These are phyloP conservation scores for Lentinula detonsa DNA, from an alignment of 768 basidiomycete genomes.

Conservation along the genomic window DNA sequence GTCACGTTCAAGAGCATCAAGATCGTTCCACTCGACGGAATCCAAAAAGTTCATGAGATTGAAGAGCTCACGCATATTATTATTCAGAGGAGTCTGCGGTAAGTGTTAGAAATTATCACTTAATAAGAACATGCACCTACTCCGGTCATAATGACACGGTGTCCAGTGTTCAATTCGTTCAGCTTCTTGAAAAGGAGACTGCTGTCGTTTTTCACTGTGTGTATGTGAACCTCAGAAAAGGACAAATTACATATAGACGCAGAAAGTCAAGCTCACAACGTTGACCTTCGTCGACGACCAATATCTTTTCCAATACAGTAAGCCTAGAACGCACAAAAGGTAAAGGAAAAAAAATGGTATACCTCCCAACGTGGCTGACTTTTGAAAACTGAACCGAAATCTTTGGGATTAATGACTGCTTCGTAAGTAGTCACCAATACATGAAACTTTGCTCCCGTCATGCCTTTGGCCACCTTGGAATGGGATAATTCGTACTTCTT, in stretches of 20 bases:
- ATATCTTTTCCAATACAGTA: slow-evolving; percentile 27
- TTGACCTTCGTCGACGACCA: slow-evolving; percentile 93
- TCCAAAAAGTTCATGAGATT: slow-evolving; percentile 97
- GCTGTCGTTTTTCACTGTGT: slow-evolving; percentile 74
- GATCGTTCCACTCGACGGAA: slow-evolving; percentile 65
- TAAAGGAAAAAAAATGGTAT: slow-evolving; percentile 7
- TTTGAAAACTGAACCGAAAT: slow-evolving; percentile 74
- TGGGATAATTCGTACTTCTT: slow-evolving; percentile 79
- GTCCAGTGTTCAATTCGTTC: slow-evolving; percentile 69
- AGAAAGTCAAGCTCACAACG: slow-evolving; percentile 50
- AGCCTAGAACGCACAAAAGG: not conserved
- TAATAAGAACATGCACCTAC: slow-evolving; percentile 29
- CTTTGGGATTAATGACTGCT: slow-evolving; percentile 60
- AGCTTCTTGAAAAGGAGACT: slow-evolving; percentile 79
- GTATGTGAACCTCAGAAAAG: slow-evolving; percentile 9
- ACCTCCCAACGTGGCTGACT: slow-evolving; percentile 86
- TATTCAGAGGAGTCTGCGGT: slow-evolving; percentile 84
- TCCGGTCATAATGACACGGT: slow-evolving; percentile 88
- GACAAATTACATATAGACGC: slow-evolving; percentile 1
- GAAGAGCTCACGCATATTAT: slow-evolving; percentile 94
- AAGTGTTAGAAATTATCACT: not conserved
- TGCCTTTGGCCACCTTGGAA: slow-evolving; percentile 27
- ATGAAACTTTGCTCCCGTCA: slow-evolving; percentile 67
- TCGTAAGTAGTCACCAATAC: slow-evolving; percentile 94
- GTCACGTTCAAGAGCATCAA: slow-evolving; percentile 67